Evolutionary conservation across 2,329 filamentous ascomycete genomes (phyloP).

Genomic region (Clarireedia homoeocarpa): DNA sequence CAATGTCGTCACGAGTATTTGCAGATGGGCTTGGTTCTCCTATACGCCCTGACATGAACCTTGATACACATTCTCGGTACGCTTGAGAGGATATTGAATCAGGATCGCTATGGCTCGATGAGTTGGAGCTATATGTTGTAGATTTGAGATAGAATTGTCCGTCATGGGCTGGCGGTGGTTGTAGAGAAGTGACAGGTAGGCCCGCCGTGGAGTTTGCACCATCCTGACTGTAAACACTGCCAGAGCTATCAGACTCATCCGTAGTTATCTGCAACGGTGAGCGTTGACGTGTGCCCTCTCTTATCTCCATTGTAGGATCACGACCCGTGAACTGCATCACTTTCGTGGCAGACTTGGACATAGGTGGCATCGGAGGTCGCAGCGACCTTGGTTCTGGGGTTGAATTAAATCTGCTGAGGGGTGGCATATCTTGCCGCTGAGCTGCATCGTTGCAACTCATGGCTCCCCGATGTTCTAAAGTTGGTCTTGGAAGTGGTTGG

Average conservation of each 20-base stretch:
- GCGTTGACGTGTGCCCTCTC: background rate
- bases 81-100: background rate
- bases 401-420: background rate
- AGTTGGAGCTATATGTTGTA: background rate
- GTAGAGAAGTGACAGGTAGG: background rate
- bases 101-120: background rate
- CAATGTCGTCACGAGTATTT: background rate
- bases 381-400: slow-evolving; percentile 1
- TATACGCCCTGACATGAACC: background rate
- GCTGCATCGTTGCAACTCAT: background rate
- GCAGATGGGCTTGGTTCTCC: background rate
- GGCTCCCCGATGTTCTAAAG: background rate
- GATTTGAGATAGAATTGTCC: background rate
- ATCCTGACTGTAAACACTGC: slow-evolving; percentile 3
- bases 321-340: slow-evolving; percentile 19
- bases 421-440: background rate
- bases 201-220: background rate
- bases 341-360: slow-evolving; percentile 16
- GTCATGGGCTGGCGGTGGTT: background rate
- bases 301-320: slow-evolving; percentile 10
- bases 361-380: background rate
- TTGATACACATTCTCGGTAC: slow-evolving; percentile 3
- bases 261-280: background rate
- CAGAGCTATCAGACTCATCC: slow-evolving; percentile 8
- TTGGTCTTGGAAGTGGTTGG: slow-evolving; percentile 2